Evolutionary conservation across 495 filamentous ascomycete genomes (phyloP).

Genomic region (Penicillium manginii): DNA sequence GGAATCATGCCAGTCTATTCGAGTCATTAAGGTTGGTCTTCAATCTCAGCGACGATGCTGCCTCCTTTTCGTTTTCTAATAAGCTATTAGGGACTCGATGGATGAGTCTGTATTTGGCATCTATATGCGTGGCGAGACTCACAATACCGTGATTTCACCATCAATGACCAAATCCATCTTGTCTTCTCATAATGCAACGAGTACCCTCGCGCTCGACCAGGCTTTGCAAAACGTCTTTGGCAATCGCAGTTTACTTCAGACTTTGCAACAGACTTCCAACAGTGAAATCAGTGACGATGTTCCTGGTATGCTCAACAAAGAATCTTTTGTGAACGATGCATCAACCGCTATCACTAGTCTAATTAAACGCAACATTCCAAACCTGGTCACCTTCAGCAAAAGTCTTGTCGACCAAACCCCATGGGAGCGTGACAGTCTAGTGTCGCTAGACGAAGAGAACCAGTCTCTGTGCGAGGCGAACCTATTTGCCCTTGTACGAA

Average conservation of each 20-base stretch:
- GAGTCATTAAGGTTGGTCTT: constrained; percentile 15
- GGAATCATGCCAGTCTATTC: constrained; percentile 48
- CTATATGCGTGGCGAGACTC: constrained; percentile 50
- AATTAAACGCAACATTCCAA: constrained; percentile 47
- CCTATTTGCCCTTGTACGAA: constrained; percentile 56
- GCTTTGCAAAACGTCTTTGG: constrained; percentile 57
- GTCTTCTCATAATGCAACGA: constrained; percentile 36
- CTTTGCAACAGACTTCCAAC: constrained; percentile 34
- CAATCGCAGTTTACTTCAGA: constrained; percentile 36
- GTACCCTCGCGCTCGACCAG: constrained; percentile 37
- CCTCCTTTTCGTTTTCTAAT: constrained; percentile 20
- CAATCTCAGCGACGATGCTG: neutral
- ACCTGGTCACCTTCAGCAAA: constrained; percentile 61
- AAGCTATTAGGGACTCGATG: constrained; percentile 34
- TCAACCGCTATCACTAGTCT: constrained; percentile 34
- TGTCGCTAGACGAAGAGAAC: constrained; percentile 37
- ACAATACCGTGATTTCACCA: constrained; percentile 56
- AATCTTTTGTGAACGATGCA: constrained; percentile 46
- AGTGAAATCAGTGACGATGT: constrained; percentile 42
- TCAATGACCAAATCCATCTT: constrained; percentile 51
- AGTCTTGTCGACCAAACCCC: constrained; percentile 62
- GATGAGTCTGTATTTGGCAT: constrained; percentile 56
- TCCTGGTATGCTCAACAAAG: constrained; percentile 43
- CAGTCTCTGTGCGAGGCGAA: constrained; percentile 50
- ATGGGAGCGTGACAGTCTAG: constrained; percentile 60